Base-by-base conservation (phyloP, 192 early-diverging fungal species). In the Coemansia sp. region DNA sequence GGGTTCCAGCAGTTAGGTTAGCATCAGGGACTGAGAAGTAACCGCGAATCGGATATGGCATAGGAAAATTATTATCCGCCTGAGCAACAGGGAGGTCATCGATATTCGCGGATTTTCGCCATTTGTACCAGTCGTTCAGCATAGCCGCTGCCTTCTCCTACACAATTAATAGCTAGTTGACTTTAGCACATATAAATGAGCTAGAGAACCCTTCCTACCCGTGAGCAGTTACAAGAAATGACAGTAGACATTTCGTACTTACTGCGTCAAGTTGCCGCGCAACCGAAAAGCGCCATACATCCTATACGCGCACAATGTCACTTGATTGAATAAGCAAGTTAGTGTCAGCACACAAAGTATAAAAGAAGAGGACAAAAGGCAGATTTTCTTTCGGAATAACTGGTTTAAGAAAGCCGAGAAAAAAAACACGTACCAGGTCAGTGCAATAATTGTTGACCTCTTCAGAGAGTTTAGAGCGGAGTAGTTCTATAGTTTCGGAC, bases 31-130 rank as follows among this genome's bases (percentile, higher is more conserved):
- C 73, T 19, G 82, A 81, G 31, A 62, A 44, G 70, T 84, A 88
- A 21, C 89, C 89, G 54, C 89, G 86, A 23, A 89, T 76, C 54
- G 85, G 79, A 59, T 88, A 91, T 49, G 88, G 81, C 32, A 86
- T 74, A 0, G 88, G 86, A 38, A 84, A 71, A 7, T 60, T 65
- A 70, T 88, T 88, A 28, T 84, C 71, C 14, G 73, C 55, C 51
- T 77, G 67, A 7, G 88, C 85, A 10, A 88, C 77, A 27, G 85
- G 84, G 38, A 87, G 62, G 5, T 74, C 76, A 52, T 89, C 87
- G 28, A 91, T 73, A 14, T 77, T 62, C 57, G 88, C 81, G 31
- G 67, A 58, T 49, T 75, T 78, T 59, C 89, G 76, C 89, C 89
- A 91, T 51, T 83, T 63, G 47, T 86, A 72, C 38, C 86, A 86